A percentile compares a stretch with the other conserved stretches of the same genome.
These are phyloP conservation scores for Fragaria vesca DNA, from an alignment of 306 rosid genomes.

Conservation along the genomic window DNA sequence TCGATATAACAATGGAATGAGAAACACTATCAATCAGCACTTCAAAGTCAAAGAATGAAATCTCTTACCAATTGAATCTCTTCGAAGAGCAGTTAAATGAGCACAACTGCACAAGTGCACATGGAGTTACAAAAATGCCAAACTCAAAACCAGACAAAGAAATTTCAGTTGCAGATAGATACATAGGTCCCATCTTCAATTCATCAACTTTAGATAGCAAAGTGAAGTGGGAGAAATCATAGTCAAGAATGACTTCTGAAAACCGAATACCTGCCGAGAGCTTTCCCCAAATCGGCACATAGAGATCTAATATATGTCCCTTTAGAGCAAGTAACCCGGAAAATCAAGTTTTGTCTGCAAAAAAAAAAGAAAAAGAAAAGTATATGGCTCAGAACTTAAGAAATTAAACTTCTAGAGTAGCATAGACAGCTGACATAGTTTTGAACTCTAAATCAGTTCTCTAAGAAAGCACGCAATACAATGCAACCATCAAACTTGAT, in stretches of 20 bases:
- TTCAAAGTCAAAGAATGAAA: conserved; percentile 16
- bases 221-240: neutral
- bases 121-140: neutral
- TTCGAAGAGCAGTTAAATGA: conserved; percentile 88
- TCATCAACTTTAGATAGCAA: neutral
- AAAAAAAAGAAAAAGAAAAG: neutral
- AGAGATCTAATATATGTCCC: conserved; percentile 92
- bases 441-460: neutral
- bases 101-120: conserved; percentile 90
- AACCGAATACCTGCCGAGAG: conserved; percentile 77
- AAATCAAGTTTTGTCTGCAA: conserved; percentile 88
- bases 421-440: neutral
- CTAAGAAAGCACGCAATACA: neutral
- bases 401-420: neutral
- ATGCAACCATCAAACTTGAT: neutral
- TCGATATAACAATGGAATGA: neutral
- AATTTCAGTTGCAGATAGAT: neutral
- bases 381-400: neutral
- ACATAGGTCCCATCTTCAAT: neutral
- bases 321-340: conserved; percentile 86
- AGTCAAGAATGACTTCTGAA: conserved; percentile 6
- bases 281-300: conserved; percentile 92
- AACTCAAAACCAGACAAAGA: neutral
- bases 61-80: conserved; percentile 88
- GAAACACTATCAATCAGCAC: neutral